Evolutionary conservation across 1,284 basidiomycete species (phyloP), one percentile per base, ranked within the genome.

Genomic region (Tetrapyrgos nigripes): DNA sequence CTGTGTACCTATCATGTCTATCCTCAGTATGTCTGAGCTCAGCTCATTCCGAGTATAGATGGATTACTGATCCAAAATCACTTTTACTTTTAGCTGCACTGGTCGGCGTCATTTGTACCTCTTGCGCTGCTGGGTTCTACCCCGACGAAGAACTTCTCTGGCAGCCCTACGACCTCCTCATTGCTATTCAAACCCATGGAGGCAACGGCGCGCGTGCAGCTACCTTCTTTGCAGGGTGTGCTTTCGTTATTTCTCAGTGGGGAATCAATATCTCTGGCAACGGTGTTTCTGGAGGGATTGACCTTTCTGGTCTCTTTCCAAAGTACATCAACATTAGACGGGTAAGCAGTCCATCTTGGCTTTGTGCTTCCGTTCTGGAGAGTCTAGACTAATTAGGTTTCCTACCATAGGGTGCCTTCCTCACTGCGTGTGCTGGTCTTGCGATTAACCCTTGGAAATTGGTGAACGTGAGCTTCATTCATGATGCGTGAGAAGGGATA

Each of bases 191-290:
- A 23, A 50, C 48, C 23, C 48, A 50, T 21, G 27, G 48, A 8
- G 27, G 48, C 8, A 28, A 28, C 6, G 27, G 48, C 17, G 48
- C 48, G 14, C 27, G 48, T 17, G 48, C 48, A 3, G 48, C 48
- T 13, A 27, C 26, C 4, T 50, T 50, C 27, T 50, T 50, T 29
- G 48, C 48, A 17, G 48, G 48, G 3, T 50, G 48, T n/a, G 48
- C 48, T 8, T 50, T 50, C 17, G 48, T 50, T 5, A 27, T 50
- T 28, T 50, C 48, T 4, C 48, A 50, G 17, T 50, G 48, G 48
- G 48, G 48, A n/a, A 50, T 50, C 48, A 50, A 50, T 29, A 28
- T 50, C 27, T 50, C 48, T 13, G 48, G 48, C 8, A 50, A 50
- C 17, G 48, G 27, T 13, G 31, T 50, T 8, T 50, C 48, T 1